Conservation (phyloP, 1,139 yeast genomes). For the Pichia sp. region DNA sequence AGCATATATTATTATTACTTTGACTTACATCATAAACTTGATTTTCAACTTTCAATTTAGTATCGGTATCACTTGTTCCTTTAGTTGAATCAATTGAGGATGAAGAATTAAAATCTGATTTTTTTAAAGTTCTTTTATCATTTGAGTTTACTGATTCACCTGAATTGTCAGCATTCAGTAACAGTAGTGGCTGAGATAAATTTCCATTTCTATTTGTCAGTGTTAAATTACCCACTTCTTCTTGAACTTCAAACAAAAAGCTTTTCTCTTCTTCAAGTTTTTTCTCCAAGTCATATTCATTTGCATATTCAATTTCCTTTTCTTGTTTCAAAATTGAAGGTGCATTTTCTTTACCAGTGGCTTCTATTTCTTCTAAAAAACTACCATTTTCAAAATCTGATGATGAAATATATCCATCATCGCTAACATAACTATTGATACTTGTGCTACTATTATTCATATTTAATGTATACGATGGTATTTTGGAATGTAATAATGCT, state of each 20-base stretch:
- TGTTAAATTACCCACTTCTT: neutral
- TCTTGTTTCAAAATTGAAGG: constrained; percentile 1
- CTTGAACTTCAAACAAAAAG: neutral
- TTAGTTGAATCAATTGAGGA: neutral
- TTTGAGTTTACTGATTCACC: neutral
- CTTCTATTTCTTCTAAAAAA: constrained; percentile 4
- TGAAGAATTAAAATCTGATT: neutral
- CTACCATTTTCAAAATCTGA: constrained; percentile 7
- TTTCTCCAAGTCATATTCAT: constrained; percentile 5
- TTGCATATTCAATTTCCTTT: constrained; percentile 3
- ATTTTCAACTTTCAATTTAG: neutral
- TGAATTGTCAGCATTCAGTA: neutral
- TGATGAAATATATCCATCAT: neutral
- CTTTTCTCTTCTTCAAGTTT: neutral
- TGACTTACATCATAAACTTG: constrained; percentile 2
- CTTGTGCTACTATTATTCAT: constrained; percentile 1
- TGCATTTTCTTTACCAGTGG: neutral
- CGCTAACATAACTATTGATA: constrained; percentile 10
- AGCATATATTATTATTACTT: neutral
- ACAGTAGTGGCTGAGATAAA: neutral
- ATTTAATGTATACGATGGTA: neutral
- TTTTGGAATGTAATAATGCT: constrained; percentile 39
- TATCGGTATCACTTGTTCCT: neutral
- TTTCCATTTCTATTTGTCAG: neutral
- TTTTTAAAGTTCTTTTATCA: neutral